Evolutionary conservation across 495 filamentous ascomycete species (phyloP), one percentile per base, ranked within the genome.

Genomic region (Penicillium robsamsonii): DNA sequence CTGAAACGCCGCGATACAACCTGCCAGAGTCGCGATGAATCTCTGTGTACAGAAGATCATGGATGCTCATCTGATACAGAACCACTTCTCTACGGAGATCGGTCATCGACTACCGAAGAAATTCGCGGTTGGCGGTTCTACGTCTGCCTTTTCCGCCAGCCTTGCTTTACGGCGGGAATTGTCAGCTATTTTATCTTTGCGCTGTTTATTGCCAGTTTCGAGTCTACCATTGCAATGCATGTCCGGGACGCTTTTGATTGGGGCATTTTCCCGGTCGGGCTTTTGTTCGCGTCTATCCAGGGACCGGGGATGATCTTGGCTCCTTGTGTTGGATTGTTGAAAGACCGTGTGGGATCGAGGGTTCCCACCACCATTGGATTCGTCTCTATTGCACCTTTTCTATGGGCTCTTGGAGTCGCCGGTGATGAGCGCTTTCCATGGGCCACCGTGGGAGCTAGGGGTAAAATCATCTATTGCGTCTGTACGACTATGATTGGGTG

Each of bases 221-320:
- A 71, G 13, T 64, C 68, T 0, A 75, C 73, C 0, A 45, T 74
- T 1, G 53, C 71, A 0, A 46, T 71, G 3, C 71, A 74, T 57
- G 61, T 73, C 9, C 59, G 61, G 15, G 33, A 57, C 2, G 53
- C 57, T 15, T 75, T 75, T 49, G 57, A 54, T 9, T 75, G 73
- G 71, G 67, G 67, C 1, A 62, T 57, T 2, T 45, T 68, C 24
- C 55, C 49, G 4, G 59, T 64, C 1, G 68, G 73, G 2, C 45
- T 73, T 31, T 46, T 74, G 50, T 70, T 75, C 27, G 58, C 65
- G 24, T 40, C 56, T 4, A 54, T 75, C 8, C 63, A 72, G 33
- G 56, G 54, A 15, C 74, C 74, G 0, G 57, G 62, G 2, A 45
- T 54, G 30, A 1, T 54, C 1, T 13, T 54, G 41, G 44, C 42